These are phyloP conservation scores for Triticum turgidum DNA, from an alignment of 176 grass and related monocot species.

Conservation along the genomic window DNA sequence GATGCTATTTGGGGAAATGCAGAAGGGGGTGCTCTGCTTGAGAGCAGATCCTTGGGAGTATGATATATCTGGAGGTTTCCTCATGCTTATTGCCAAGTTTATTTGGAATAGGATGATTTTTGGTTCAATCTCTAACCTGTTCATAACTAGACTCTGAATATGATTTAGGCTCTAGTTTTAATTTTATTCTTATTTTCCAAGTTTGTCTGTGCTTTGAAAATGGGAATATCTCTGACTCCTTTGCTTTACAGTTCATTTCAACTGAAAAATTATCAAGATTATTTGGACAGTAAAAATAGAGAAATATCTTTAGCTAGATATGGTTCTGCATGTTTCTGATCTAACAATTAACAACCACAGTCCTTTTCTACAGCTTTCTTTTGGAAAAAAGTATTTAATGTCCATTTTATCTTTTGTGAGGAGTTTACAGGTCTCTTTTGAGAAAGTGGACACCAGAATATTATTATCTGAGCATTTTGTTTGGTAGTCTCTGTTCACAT, in stretches of 20 bases:
- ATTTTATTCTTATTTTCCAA: background rate
- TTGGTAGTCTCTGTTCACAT: background rate
- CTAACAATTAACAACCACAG: background rate
- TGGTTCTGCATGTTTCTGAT: background rate
- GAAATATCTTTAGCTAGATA: background rate
- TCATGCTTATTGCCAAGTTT: background rate
- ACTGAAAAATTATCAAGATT: background rate
- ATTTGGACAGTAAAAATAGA: background rate
- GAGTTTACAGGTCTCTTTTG: background rate
- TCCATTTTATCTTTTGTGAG: background rate
- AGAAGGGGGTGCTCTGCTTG: background rate
- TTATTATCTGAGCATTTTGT: background rate
- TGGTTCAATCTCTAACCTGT: background rate
- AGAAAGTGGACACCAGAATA: background rate
- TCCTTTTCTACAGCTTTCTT: background rate
- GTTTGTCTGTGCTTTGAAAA: background rate
- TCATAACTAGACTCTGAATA: background rate
- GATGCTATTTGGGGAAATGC: constrained; percentile 19
- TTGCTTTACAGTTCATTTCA: background rate
- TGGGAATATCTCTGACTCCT: background rate
- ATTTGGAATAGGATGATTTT: background rate
- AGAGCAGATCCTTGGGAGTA: background rate
- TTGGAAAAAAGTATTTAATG: too few species aligned
- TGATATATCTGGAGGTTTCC: background rate
- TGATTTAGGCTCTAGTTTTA: background rate